Base-by-base conservation (phyloP, 2,329 filamentous ascomycete species). In the Diaporthe ampelina region DNA sequence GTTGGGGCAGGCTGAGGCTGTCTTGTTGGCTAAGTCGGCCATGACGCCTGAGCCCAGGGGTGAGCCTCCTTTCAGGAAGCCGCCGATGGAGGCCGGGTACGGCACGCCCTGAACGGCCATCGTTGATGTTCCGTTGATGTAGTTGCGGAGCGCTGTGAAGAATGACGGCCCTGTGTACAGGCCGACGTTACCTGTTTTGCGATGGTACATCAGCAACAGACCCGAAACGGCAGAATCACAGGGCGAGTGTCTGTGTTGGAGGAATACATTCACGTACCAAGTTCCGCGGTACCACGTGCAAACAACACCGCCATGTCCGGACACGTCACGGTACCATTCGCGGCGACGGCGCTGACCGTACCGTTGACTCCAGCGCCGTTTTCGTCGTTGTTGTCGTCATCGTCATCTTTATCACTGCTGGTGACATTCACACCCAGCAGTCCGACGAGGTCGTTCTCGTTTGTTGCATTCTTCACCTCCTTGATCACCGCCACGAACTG, bases 1-100 rank as follows among this genome's bases (percentile, higher is more conserved):
- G 26, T 80, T 77, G 0, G 84, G 84, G 61, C 84, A 85, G 21
- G 70, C 70, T 0, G 70, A 24, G 21, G 70, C 56, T 0, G 70
- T 75, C 54, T 63, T 69, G 70, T 48, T 73, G 48, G 48, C 77
- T 48, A 81, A 78, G 1, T 82, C 80, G 50, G 81, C 67, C 35
- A 70, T 76, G 5, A 79, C 67, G 3, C 70, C 40, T 4, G 73
- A 69, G 54, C 73, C 73, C 17, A 69, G 58, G 0, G 70, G 54
- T 11, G 73, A 75, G 3, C 80, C 80, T 3, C 80, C 80, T 2
- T 63, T 63, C 1, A 77, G 54, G 70, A 80, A 81, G 1, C 79
- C 78, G 1, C 69, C 35, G 17, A 79, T 63, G 32, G 73, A 74
- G n/a, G 80, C 80, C 0, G 74, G 57, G 63, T 81, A 81, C 5